Evolutionary conservation across 2,329 filamentous ascomycete genomes (phyloP), one percentile per base, ranked within the genome.

Genomic region (Pseudogymnoascus sp.): DNA sequence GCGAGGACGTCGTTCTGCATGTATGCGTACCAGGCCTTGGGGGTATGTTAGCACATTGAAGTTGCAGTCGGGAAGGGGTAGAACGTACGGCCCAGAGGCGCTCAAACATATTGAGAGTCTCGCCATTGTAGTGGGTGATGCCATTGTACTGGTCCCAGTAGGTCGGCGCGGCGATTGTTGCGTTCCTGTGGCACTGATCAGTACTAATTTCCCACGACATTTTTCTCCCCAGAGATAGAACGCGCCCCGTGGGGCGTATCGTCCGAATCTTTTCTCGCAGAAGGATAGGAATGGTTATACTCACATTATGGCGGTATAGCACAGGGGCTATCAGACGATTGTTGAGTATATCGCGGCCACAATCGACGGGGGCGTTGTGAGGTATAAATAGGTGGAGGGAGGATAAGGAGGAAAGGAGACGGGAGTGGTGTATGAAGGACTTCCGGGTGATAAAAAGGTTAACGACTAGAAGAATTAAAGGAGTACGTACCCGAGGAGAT

Each of bases 1-100:
- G 94, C 94, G 64, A 99, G 86, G 60, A 89, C 87, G 77, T 99
- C 94, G 74, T 99, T 99, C 75, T 96, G 90, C 88, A 97, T 96
- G 82, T 87, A 99, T 14, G 93, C 84, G 75, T 99, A 99, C 93
- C 91, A 97, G 39, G 91, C 86, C 76, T 85, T 60, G 9, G 32
- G 20, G 30, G 62, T 39, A 60, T 61, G 63, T 69, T 65, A 70
- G 65, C 28, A 25, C n/a, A 8, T 9, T 9, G 18, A 34, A 28
- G 61, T 57, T 50, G 61, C 39, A 32, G 5, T 18, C 37, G 20
- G 54, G 57, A 30, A n/a, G n/a, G 41, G 35, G 65, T 61, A 61
- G 64, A 63, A 83, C 83, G 72, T 79, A 86, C 84, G 58, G 90
- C 88, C 94, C 94, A 99, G 67, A 96, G 80, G 72, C 87, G 87